Base-by-base conservation (phyloP, 441 rosid species). In the Theobroma grandiflorum region DNA sequence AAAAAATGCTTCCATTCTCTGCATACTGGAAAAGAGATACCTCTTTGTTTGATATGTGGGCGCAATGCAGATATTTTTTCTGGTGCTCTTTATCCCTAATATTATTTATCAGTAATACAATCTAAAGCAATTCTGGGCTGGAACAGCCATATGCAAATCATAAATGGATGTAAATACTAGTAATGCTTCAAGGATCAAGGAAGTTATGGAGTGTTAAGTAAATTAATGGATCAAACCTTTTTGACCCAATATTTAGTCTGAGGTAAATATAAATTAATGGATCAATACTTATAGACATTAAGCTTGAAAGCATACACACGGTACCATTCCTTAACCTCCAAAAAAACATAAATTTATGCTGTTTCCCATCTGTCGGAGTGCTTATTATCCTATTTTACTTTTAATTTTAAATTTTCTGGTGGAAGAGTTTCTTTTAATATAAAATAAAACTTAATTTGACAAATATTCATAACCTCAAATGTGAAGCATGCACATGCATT, bases 81-180 rank as follows among this genome's bases (percentile, higher is more conserved):
- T 53, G 35, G 4, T 72, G 26, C 15, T 33, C 26, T 50, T 50
- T 26, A 18, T 14, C n/a, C 58, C 5, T 50, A 35, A 33, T 67
- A 67, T 67, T 5, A 10, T 52, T 10, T 35, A 53, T 45, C 61
- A 52, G 62, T 20, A 43, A 52, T 14, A 72, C 18, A 35, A 72
- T 35, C 62, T 18, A 72, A 26, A 52, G 75, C 62, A 72, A 50
- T 43, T 40, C 31, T 18, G 52, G 74, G 55, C n/a, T 11, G 20
- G 75, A 52, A 71, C 43, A 72, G 75, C 75, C 45, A 52, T 45
- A 72, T 9, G 22, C 3, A 72, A 45, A 52, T 72, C 62, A 72
- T 35, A 52, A 10, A 72, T 52, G 26, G 43, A 52, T 33, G 61
- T 35, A 71, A 31, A 71, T 50, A 16, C 61, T 33, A 50, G 61